Base-by-base conservation (phyloP, 345 rosid genomes). In the Carallia pectinifolia region DNA sequence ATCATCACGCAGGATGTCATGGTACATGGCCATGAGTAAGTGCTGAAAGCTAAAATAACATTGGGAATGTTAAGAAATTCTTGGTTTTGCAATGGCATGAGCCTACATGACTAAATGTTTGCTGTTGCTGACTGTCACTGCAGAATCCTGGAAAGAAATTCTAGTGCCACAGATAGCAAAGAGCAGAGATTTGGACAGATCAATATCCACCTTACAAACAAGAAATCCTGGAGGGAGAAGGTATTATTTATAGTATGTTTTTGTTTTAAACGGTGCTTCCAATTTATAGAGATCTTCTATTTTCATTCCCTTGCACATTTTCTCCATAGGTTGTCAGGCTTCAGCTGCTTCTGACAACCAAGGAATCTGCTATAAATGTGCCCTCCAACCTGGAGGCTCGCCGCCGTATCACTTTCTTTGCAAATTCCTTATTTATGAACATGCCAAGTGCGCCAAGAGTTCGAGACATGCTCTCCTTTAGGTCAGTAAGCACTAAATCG, bases 311-410 rank as follows among this genome's bases (percentile, higher is more conserved):
- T 74, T 73, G 53, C 66, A 52, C 40, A 53, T 59, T 63, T 23
- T 47, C 54, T 56, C 27, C 17, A 66, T 61, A 95, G 99, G 87
- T 90, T 75, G 85, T 77, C 58, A 80, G 98, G 85, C 90, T 95
- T 56, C 67, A 73, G 76, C 80, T 95, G 72, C 99, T 95, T 74
- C 74, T 92, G 78, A 90, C 98, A 33, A 86, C 89, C 59, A 92
- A 90, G 90, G 99, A 95, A 82, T 92, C 99, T 61, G 98, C 99
- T 18, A 92, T 90, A 64, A 92, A 95, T 55, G 89, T 92, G 68
- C 99, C 99, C 54, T 87, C 85, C 59, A 95, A 86, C 80, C 85
- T 95, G 87, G 99, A 95, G 40, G 99, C 97, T 78, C 96, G 99
- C 38, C 97, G 98, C 59, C 90, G 99, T 53, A 89, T 95, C 80